A percentile compares a stretch with the other conserved stretches of the same genome.
Conservation (phyloP, 108 stramenopile species). For the Stephanodiscus minutulus region DNA sequence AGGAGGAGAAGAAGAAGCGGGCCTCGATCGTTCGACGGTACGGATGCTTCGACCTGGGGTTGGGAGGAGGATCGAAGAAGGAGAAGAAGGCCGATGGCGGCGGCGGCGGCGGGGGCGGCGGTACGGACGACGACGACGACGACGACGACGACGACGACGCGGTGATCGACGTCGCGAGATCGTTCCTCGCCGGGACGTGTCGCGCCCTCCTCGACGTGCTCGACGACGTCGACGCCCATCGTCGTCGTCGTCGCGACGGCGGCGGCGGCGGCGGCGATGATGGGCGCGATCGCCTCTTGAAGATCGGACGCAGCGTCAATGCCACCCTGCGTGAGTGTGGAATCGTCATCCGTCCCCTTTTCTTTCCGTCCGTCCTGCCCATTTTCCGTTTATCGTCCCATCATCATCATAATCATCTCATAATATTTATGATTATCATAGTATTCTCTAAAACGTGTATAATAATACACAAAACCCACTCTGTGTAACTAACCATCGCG, state of each 20-base stretch:
- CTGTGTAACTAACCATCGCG: neutral
- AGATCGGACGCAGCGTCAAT: constrained; percentile 64
- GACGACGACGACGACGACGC: constrained; percentile 25
- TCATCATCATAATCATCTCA: too few relatives aligned
- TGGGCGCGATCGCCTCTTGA: constrained; percentile 64
- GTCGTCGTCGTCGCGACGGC: too few relatives aligned
- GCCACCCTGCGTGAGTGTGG: constrained; percentile 36
- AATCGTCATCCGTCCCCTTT: neutral
- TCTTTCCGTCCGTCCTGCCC: neutral
- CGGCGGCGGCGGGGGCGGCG: too few relatives aligned
- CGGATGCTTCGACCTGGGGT: constrained; percentile 30
- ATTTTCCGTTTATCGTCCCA: neutral
- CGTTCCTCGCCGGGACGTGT: constrained; percentile 49
- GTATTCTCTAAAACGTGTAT: neutral
- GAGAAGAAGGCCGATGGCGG: too few relatives aligned
- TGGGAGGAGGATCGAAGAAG: too few relatives aligned
- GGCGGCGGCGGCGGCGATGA: neutral
- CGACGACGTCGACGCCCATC: constrained; percentile 34
- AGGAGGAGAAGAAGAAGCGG: too few relatives aligned
- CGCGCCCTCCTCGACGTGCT: constrained; percentile 37
- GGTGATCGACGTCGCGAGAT: constrained; percentile 48
- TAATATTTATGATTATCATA: too few relatives aligned
- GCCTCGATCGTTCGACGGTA: neutral
- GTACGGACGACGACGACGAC: too few relatives aligned
- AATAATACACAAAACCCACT: too few relatives aligned